Conservation (phyloP, 371 early-diverging fungal genomes). For the Apophysomyces sp. region DNA sequence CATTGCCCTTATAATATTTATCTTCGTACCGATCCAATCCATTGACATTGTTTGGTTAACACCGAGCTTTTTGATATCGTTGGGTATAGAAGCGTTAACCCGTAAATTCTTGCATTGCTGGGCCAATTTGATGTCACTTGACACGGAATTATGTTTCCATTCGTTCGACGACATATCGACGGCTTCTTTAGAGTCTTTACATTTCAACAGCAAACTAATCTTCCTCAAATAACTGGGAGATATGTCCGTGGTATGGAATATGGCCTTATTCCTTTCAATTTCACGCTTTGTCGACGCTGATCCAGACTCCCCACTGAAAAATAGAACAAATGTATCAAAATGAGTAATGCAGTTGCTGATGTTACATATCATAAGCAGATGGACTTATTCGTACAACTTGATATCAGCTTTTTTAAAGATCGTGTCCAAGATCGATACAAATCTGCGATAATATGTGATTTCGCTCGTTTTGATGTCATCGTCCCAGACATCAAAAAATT, state of each 20-base stretch:
- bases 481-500: conserved; percentile 1
- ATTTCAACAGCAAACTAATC: conserved; percentile 1
- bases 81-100: conserved; percentile 4
- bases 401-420: not conserved
- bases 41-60: not conserved
- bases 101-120: conserved; percentile 13
- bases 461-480: conserved; percentile 3
- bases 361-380: no score
- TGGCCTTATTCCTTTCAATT: not conserved
- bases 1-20: not conserved
- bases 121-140: conserved; percentile 6
- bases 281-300: not conserved
- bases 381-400: no score
- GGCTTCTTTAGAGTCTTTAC: not conserved
- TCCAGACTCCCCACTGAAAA: conserved; percentile 2
- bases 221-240: not conserved
- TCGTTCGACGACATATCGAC: conserved; percentile 10
- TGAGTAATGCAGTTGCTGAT: not conserved
- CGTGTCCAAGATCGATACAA: conserved; percentile 1
- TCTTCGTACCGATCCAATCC: not conserved
- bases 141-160: conserved; percentile 11
- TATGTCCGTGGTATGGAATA: not conserved
- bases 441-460: conserved; percentile 2
- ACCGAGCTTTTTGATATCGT: not conserved
- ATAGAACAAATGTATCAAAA: not conserved